These are phyloP conservation scores for Cudoniella acicularis DNA, from an alignment of 495 filamentous ascomycete species.

Conservation along the genomic window DNA sequence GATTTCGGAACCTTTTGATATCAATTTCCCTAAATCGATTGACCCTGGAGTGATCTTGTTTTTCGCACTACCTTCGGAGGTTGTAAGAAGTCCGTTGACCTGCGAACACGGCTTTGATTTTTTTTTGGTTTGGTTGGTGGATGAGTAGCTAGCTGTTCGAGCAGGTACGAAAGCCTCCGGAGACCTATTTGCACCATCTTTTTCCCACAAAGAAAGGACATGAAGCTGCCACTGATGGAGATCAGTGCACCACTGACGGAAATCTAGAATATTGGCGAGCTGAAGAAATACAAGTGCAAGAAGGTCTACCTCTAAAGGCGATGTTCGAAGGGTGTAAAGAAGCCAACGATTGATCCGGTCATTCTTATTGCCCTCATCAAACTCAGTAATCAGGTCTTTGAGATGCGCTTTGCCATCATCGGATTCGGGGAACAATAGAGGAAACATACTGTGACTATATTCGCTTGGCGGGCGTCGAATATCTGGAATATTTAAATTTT, in stretches of 20 bases:
- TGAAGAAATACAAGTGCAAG: not conserved
- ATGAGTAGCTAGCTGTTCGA: not conserved
- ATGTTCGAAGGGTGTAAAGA: conserved; percentile 6
- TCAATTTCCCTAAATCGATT: too few species aligned
- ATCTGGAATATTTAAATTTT: not conserved
- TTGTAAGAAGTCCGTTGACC: not conserved
- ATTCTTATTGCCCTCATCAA: conserved; percentile 4
- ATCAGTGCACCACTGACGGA: not conserved
- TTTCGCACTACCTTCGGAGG: not conserved
- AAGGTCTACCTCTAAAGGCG: conserved; percentile 5
- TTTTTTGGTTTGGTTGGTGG: not conserved
- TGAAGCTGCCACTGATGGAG: not conserved
- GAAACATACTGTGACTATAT: not conserved
- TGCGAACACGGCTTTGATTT: not conserved
- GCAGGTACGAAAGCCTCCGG: not conserved
- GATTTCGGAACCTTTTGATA: too few species aligned
- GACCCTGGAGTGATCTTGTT: too few species aligned
- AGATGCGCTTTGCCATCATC: not conserved
- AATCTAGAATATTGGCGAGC: not conserved
- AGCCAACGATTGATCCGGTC: conserved; percentile 13
- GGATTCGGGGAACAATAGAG: not conserved
- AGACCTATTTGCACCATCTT: conserved; percentile 1
- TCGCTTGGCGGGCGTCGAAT: not conserved
- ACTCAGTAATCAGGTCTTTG: conserved; percentile 1
- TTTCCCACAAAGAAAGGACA: not conserved